Evolutionary conservation across 208 protist genomes (phyloP).

Genomic region (Borovskyia barvae): DNA sequence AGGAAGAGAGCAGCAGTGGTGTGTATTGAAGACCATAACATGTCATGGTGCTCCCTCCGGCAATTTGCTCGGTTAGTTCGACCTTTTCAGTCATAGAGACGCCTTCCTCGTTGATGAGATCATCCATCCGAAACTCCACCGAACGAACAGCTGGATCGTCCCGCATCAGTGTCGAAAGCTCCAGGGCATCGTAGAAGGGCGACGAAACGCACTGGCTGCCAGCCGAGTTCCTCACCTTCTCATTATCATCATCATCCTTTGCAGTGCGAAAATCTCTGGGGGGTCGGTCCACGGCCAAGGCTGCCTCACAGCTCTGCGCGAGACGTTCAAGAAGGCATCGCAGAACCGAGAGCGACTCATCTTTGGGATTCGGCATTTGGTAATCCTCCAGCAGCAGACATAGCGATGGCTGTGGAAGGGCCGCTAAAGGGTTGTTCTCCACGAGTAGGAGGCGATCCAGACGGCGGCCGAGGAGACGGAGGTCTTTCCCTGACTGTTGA

Average conservation of each 20-base stretch:
- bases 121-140: conserved; percentile 17
- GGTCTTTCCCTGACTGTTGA: conserved; percentile 54
- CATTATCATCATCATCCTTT: too few relatives aligned
- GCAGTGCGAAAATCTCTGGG: too few relatives aligned
- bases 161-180: neutral
- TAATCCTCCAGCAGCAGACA: conserved; percentile 82
- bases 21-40: conserved; percentile 17
- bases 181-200: neutral
- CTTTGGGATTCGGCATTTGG: conserved; percentile 30
- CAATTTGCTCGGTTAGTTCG: conserved; percentile 10
- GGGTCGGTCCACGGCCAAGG: too few relatives aligned
- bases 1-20: neutral
- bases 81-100: conserved; percentile 10
- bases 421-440: conserved; percentile 82
- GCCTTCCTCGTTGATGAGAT: conserved; percentile 21
- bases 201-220: neutral
- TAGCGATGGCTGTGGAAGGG: conserved; percentile 44
- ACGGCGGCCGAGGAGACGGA: conserved; percentile 47
- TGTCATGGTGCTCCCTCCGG: conserved; percentile 4
- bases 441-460: conserved; percentile 58
- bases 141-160: conserved; percentile 11
- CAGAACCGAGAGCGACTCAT: conserved; percentile 54
- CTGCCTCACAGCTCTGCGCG: too few relatives aligned
- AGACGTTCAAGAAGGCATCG: conserved; percentile 46
- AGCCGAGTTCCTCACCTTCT: too few relatives aligned